Evolutionary conservation across 2,329 filamentous ascomycete species (phyloP).

Genomic region (Cryphonectria naterciae): DNA sequence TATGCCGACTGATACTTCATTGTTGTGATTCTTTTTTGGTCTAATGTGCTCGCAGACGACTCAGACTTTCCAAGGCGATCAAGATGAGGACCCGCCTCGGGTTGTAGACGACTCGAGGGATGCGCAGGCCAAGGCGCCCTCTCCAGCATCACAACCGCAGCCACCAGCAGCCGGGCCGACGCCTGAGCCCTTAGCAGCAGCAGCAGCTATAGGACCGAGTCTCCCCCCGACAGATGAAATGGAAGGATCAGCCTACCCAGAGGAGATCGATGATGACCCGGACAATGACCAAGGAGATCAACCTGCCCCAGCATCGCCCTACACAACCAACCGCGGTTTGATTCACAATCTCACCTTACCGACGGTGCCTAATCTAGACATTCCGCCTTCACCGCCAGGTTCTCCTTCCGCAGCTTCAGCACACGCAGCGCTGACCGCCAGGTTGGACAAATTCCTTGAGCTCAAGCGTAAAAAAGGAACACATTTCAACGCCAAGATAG

Average conservation of each 20-base stretch:
- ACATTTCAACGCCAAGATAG: slow-evolving; percentile 79
- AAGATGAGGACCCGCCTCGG: neutral
- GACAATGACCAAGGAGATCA: slow-evolving; percentile 4
- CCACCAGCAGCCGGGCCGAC: slow-evolving; percentile 5
- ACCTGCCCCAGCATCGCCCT: slow-evolving; percentile 59
- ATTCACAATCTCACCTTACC: slow-evolving; percentile 77
- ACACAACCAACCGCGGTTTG: slow-evolving; percentile 65
- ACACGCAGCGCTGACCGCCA: slow-evolving; percentile 55
- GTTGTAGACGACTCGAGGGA: neutral
- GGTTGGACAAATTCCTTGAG: slow-evolving; percentile 74
- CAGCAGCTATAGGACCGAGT: slow-evolving; percentile 27
- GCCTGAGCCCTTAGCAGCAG: slow-evolving; percentile 12
- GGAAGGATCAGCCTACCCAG: slow-evolving; percentile 29
- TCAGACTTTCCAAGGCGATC: no score
- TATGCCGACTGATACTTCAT: neutral
- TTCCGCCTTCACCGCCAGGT: slow-evolving; percentile 71
- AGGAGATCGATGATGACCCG: slow-evolving; percentile 19
- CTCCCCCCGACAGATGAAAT: slow-evolving; percentile 26
- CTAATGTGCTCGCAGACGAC: neutral
- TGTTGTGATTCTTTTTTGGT: neutral
- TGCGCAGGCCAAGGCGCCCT: neutral
- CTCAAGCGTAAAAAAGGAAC: slow-evolving; percentile 73
- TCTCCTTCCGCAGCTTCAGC: slow-evolving; percentile 34
- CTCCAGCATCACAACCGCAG: slow-evolving; percentile 10
- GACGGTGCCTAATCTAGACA: slow-evolving; percentile 70